Conservation (phyloP, 768 basidiomycete species). For the Tulasnella sp. region DNA sequence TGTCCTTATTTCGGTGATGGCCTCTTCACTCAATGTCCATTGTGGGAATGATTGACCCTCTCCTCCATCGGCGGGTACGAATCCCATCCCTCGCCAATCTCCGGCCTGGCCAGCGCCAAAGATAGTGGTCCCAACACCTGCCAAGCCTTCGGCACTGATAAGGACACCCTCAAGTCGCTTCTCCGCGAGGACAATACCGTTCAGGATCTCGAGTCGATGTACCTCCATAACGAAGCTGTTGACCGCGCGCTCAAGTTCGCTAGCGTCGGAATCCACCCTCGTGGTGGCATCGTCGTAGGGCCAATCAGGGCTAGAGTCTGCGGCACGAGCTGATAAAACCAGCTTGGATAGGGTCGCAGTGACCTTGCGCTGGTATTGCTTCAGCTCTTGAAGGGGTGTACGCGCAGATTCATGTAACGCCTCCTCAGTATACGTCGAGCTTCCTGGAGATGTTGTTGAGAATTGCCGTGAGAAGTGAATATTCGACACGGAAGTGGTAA, state of each 20-base stretch:
- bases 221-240: constrained; percentile 24
- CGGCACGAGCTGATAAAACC: constrained; percentile 80
- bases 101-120: constrained; percentile 67
- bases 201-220: constrained; percentile 32
- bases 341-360: constrained; percentile 82
- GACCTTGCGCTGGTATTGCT: constrained; percentile 72
- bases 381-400: constrained; percentile 32
- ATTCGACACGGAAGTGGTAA: constrained; percentile 18
- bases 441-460: background rate
- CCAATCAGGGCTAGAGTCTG: constrained; percentile 27
- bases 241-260: constrained; percentile 24
- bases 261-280: constrained; percentile 24
- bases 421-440: constrained; percentile 13
- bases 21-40: constrained; percentile 37
- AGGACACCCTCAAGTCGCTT: constrained; percentile 28
- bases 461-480: constrained; percentile 10
- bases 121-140: constrained; percentile 53
- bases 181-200: constrained; percentile 24
- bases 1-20: constrained; percentile 41
- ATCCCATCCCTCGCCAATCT: constrained; percentile 78
- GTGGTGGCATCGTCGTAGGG: constrained; percentile 20
- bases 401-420: constrained; percentile 14
- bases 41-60: constrained; percentile 26
- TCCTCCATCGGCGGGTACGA: constrained; percentile 39
- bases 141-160: constrained; percentile 24